Base-by-base conservation (phyloP, 1,284 basidiomycete species). In the Termitomyces sp. region DNA sequence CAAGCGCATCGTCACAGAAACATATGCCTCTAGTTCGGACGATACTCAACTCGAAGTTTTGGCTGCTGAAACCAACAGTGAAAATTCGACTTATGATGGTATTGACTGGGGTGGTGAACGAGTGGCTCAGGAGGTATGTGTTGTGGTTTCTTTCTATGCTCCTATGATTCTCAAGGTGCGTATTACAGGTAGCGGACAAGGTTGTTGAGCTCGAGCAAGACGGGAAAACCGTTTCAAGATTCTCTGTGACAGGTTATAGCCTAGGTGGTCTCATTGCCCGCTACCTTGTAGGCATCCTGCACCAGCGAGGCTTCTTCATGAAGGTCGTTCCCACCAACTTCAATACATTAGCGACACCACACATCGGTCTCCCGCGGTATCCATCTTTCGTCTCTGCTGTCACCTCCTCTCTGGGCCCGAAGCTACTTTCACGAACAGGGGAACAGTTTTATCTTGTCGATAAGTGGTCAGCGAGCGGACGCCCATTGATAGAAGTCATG, bases 281-380 rank as follows among this genome's bases (percentile, higher is more conserved):
- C 31, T 94, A 92, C 68, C 77, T 86, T 44, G 73, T 92, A 51
- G 92, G 75, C 1, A 78, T 92, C 41, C 75, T 94, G 26, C 75
- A 84, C 58, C 81, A 87, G 40, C 78, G 80, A 47, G 72, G 76
- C 9, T 88, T 92, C 70, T 93, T 93, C 66, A 74, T 83, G 2
- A 71, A 73, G 1, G 76, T 90, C 42, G 70, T 74, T 31, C 87
- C 90, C 0, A 77, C 89, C 54, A 91, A 91, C 65, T 92, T 94
- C 67, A 83, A 83, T 50, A 92, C 92, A 0, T 74, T 94, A 52
- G 90, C 92, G 2, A 92, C 92, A 0, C 92, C 92, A 1, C 86
- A 92, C 61, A 75, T 93, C 19, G 92, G 91, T 42, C 76, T 81
- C 7, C 78, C 80, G 7, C 70, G 73, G 64, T 84, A 84, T 58